Evolutionary conservation across 2,329 filamentous ascomycete species (phyloP), one percentile per base, ranked within the genome.

Genomic region (Aspergillus terreus): DNA sequence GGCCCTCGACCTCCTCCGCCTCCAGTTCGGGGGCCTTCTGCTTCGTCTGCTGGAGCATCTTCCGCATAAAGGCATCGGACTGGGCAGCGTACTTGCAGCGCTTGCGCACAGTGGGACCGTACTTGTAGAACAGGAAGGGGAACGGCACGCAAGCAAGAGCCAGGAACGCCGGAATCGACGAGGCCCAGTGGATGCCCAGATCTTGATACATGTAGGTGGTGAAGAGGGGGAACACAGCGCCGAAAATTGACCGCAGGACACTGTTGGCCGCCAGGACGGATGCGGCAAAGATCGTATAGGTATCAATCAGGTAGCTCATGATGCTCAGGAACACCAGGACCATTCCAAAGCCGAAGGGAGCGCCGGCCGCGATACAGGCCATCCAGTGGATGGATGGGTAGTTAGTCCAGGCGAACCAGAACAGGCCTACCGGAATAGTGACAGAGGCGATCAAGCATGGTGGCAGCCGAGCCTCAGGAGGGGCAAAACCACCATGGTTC

Each of bases 381-480:
- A 71, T 65, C 70, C 70, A 72, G 58, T 71, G 69, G 46, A 71
- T 63, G 10, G 60, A 64, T 55, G 65, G 72, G 44, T 68, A 77
- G 46, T 80, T 78, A 0, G 80, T 81, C 81, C 81, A 83, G 0
- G 79, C 80, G 48, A 83, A 79, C 79, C 79, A 82, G 65, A 83
- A 82, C 1, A 83, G 70, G 9, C 79, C 77, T 38, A 82, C 68
- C 0, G 82, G 81, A 36, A 85, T 69, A 5, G 70, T 67, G 21
- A 80, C 71, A 48, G 70, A 72, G 14, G 76, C 76, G 3, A 78
- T 55, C 49, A 79, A 76, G 41, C 69, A 71, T 6, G 77, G 74
- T 1, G 78, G 77, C 1, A 82, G 63, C 45, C 77, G 78, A 21
- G 77, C 76, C 67, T 84, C 82, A 0, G 83, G 82, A 9, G 82